Base-by-base conservation (phyloP, 2,329 filamentous ascomycete species). In the Elsinoe necatrix region DNA sequence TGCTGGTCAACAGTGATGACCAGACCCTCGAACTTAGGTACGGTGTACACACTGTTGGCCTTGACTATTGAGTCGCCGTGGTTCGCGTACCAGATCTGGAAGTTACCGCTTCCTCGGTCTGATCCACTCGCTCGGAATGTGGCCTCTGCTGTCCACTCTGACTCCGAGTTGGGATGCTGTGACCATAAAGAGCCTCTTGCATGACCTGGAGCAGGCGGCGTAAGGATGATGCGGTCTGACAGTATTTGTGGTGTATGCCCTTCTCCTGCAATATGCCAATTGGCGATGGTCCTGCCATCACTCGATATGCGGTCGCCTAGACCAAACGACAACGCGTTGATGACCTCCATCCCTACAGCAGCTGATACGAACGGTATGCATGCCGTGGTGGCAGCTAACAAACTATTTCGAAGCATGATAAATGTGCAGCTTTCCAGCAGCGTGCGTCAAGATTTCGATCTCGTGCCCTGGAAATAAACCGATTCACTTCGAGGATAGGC, bases 141-240 rank as follows among this genome's bases (percentile, higher is more conserved):
- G 63, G 97, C 78, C 66, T 95, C 88, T 52, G 84, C 83, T 7
- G 82, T 80, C 90, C 90, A 98, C 69, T 85, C 79, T 7, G 39
- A 47, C n/a, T 77, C 72, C 3, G 34, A 42, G 21, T 60, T 55
- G 11, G 58, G 48, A 59, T 84, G 75, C 61, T 90, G 82, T 29
- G 85, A 78, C 92, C 93, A 98, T 63, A 93, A 69, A 51, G 87
- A 85, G 59, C 89, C 88, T 68, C 90, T 83, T 66, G 87, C 84
- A 72, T 90, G 90, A 56, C 93, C 93, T 4, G 90, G 89, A 50
- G 84, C 84, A 12, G 90, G 85, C 9, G 93, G 92, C 1, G 93
- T 98, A 57, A 98, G 81, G 68, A 98, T 87, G 59, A 97, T 69
- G 69, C 91, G 89, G 77, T 97, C 92, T 63, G 90, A 95, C 59